Evolutionary conservation across 106 monocot species (phyloP).

Genomic region (Iris macrosiphon): DNA sequence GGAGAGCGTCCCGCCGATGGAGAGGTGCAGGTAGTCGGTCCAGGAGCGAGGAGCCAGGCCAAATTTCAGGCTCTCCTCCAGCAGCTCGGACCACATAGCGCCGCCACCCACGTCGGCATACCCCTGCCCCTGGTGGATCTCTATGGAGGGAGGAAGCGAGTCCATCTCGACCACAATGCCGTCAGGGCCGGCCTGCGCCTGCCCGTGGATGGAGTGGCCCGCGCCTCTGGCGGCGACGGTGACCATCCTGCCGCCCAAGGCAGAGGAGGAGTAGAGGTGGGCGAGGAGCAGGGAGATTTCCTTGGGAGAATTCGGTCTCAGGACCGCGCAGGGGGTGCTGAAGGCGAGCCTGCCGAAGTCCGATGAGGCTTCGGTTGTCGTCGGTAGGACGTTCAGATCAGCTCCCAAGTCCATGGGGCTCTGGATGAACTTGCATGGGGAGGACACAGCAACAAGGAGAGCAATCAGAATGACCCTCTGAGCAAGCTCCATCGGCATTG

Average conservation of each 20-base stretch:
- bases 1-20: conserved; percentile 16
- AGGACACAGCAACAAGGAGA: conserved; percentile 26
- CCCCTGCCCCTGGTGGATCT: not conserved
- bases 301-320: conserved; percentile 22
- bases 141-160: conserved; percentile 7
- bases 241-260: conserved; percentile 5
- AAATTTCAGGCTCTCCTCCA: conserved; percentile 2
- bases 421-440: conserved; percentile 52
- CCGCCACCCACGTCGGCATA: conserved; percentile 11
- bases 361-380: conserved; percentile 18
- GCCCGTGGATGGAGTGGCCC: conserved; percentile 50
- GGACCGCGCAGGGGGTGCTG: conserved; percentile 34
- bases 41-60: conserved; percentile 7
- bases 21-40: conserved; percentile 5
- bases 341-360: conserved; percentile 42
- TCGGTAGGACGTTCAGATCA: conserved; percentile 31
- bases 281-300: conserved; percentile 43
- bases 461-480: conserved; percentile 15
- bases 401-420: conserved; percentile 44
- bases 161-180: conserved; percentile 19
- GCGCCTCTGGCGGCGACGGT: conserved; percentile 50
- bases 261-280: conserved; percentile 11
- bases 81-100: conserved; percentile 1
- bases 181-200: conserved; percentile 2
- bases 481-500: conserved; percentile 21